Percentiles rank a stretch among this genome's conserved stretches.
Evolutionary conservation across 345 rosid genomes (phyloP).

Genomic region (Hypericum perforatum): DNA sequence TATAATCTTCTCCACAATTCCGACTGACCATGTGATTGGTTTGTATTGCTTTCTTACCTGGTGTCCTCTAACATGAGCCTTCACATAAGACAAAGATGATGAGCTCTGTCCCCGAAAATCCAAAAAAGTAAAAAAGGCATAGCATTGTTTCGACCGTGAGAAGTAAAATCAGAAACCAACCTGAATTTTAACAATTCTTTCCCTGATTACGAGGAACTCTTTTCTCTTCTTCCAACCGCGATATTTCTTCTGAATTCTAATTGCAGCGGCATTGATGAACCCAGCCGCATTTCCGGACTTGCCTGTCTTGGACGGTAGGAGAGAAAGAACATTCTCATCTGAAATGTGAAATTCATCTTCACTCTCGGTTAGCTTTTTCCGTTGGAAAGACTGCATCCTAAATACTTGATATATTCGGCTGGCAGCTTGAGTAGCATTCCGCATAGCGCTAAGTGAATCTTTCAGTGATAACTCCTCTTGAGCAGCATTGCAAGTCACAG

Average conservation of each 20-base stretch:
- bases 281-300: too few species aligned
- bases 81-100: constrained; percentile 10
- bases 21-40: constrained; percentile 77
- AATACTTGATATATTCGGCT: constrained; percentile 82
- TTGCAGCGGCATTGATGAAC: constrained; percentile 31
- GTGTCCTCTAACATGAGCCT: constrained; percentile 70
- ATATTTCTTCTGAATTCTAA: constrained; percentile 48
- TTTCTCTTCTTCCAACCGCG: constrained; percentile 63
- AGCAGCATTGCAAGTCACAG: constrained; percentile 23
- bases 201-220: constrained; percentile 44
- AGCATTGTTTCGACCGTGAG: too few species aligned
- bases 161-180: constrained; percentile 11
- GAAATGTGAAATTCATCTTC: too few species aligned
- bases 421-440: constrained; percentile 84
- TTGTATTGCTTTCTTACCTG: constrained; percentile 52
- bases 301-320: too few species aligned
- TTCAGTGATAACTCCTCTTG: constrained; percentile 37
- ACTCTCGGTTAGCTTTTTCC: constrained; percentile 52
- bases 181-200: constrained; percentile 53
- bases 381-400: constrained; percentile 86
- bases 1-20: constrained; percentile 82
- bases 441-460: constrained; percentile 75
- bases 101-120: too few species aligned
- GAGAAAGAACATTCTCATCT: too few species aligned
- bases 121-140: too few species aligned